Percentiles rank a stretch among this genome's conserved stretches.
These are phyloP conservation scores for Monilinia polystroma DNA, from an alignment of 2,329 filamentous ascomycete genomes.

Conservation along the genomic window DNA sequence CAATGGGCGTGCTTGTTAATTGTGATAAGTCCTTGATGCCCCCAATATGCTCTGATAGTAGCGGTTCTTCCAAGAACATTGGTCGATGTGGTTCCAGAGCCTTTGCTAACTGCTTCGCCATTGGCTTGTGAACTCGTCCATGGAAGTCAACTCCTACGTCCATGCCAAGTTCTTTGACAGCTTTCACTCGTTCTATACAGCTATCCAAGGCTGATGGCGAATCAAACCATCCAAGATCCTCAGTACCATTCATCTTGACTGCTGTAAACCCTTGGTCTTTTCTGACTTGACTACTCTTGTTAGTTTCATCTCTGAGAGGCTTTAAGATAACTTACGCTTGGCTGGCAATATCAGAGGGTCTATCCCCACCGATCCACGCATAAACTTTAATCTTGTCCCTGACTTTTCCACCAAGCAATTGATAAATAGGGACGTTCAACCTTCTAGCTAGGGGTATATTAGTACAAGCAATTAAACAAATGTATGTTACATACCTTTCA, in stretches of 20 bases:
- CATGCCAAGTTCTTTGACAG: constrained; percentile 67
- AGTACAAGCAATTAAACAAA: background rate
- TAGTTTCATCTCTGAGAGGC: constrained; percentile 21
- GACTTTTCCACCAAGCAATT: constrained; percentile 73
- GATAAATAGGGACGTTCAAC: constrained; percentile 66
- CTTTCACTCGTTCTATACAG: constrained; percentile 64
- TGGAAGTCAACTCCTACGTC: constrained; percentile 78
- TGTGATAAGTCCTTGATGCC: constrained; percentile 59
- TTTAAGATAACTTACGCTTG: constrained; percentile 51
- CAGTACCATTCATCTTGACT: constrained; percentile 79
- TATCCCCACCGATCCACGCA: constrained; percentile 75
- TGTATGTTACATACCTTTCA: constrained; percentile 53
- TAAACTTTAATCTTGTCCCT: constrained; percentile 70
- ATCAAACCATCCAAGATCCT: constrained; percentile 74
- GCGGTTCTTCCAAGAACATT: constrained; percentile 74
- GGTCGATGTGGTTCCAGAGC: constrained; percentile 66
- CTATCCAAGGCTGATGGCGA: constrained; percentile 62
- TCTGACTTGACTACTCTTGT: constrained; percentile 49
- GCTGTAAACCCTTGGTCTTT: constrained; percentile 62
- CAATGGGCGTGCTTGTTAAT: constrained; percentile 63
- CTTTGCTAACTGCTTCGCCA: constrained; percentile 73
- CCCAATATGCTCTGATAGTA: constrained; percentile 63
- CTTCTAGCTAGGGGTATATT: constrained; percentile 47
- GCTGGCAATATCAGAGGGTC: constrained; percentile 63
- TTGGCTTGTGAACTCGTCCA: constrained; percentile 73